Base-by-base conservation (phyloP, 2,329 filamentous ascomycete species). In the Aspergillus amoenus region DNA sequence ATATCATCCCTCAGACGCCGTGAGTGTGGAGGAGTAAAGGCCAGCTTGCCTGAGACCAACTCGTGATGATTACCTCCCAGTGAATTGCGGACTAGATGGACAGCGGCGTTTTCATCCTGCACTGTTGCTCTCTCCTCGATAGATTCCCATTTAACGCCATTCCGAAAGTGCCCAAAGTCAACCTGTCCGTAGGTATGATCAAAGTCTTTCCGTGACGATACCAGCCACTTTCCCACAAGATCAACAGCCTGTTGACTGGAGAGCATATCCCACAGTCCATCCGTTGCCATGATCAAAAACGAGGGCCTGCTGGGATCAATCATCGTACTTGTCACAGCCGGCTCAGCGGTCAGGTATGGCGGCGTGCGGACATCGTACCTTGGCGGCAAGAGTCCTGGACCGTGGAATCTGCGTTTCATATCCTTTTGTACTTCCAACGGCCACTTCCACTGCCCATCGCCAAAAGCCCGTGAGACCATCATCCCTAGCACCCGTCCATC, bases 361-460 rank as follows among this genome's bases (percentile, higher is more conserved):
- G 27, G 27, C 9, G 27, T 30, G 27, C 27, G 27, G 27, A 30
- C 27, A 30, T 30, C 27, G 3, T 30, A 30, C 27, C 9, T 30
- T 12, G 27, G 9, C 27, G 27, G 8, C 27, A 30, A 30, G 27
- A 8, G 27, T 4, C 8, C 27, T 30, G 27, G 27, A 11, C 27
- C 27, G 1, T 71, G 17, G 43, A 69, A 70, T 37, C 51, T 61
- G 3, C 34, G 21, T 11, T 64, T 43, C 44, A 79, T 72, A 3
- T 76, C 69, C 34, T 73, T 68, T 56, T 82, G 76, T 5, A 83
- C 70, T 2, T 80, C 76, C 13, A 79, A 66, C 4, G 82, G 69
- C 84, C 86, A 89, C 68, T 90, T 90, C 84, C 85, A 89, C 57
- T 82, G 79, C 50, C 82, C 79, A 67, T 90, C 87, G 15, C 88